Percentiles rank a stretch among this genome's conserved stretches.
Conservation (phyloP, 192 early-diverging fungal genomes). For the Coemansia sp. region DNA sequence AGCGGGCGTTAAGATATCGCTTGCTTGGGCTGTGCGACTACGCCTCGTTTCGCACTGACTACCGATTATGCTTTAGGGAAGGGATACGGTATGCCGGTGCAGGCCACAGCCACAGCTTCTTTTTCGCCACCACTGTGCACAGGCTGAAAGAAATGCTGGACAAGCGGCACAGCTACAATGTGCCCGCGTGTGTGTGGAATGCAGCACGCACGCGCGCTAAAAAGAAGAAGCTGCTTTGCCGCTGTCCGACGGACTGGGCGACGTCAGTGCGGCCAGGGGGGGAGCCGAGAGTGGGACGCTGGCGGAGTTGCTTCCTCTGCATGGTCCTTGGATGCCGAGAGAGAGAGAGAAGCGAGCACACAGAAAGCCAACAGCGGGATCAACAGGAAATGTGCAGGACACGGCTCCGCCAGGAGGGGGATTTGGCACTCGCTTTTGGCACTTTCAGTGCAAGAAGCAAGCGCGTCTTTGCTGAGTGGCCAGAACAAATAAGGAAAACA, state of each 20-base stretch:
- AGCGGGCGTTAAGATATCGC: too few relatives aligned
- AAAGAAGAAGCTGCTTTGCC: not conserved
- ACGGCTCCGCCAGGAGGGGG: too few relatives aligned
- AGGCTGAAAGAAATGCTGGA: not conserved
- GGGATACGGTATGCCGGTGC: not conserved
- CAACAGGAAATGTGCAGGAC: too few relatives aligned
- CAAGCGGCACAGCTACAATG: not conserved
- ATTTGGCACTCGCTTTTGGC: too few relatives aligned
- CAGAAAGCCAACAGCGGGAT: not conserved
- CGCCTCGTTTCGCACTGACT: not conserved
- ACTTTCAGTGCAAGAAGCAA: not conserved
- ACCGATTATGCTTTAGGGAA: not conserved
- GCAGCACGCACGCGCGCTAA: not conserved
- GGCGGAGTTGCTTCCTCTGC: too few relatives aligned
- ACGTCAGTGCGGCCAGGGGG: slow-evolving; percentile 5
- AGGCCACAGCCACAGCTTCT: not conserved
- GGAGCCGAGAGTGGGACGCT: not conserved
- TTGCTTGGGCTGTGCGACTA: not conserved
- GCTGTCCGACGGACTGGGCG: slow-evolving; percentile 1
- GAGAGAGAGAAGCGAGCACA: not conserved
- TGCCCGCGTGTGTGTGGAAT: not conserved
- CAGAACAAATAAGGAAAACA: not conserved
- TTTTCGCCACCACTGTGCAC: not conserved
- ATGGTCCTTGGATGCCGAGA: not conserved
- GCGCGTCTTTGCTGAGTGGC: not conserved